These are phyloP conservation scores for Citeromyces hawaiiensis DNA, from an alignment of 1,139 yeast genomes.

Conservation along the genomic window DNA sequence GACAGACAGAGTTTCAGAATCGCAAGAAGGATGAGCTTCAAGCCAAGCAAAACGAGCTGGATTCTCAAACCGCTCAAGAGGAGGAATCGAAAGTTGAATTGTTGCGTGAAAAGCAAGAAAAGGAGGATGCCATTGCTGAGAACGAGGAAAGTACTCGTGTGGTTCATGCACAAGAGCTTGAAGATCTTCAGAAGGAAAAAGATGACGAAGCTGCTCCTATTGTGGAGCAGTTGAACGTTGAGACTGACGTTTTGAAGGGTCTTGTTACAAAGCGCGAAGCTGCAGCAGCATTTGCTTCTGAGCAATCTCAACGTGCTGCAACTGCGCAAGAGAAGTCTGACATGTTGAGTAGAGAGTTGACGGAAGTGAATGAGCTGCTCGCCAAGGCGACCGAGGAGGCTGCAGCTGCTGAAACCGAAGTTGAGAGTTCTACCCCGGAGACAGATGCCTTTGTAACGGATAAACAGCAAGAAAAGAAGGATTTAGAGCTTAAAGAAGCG, in stretches of 20 bases:
- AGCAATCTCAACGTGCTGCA: slow-evolving; percentile 13
- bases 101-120: slow-evolving; percentile 20
- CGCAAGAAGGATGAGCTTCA: slow-evolving; percentile 18
- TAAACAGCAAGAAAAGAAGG: slow-evolving; percentile 17
- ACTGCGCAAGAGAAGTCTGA: slow-evolving; percentile 11
- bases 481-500: slow-evolving; percentile 24
- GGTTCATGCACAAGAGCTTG: slow-evolving; percentile 19
- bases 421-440: slow-evolving; percentile 13
- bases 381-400: slow-evolving; percentile 10
- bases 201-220: slow-evolving; percentile 17
- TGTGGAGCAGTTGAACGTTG: slow-evolving; percentile 14
- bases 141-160: slow-evolving; percentile 18
- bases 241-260: slow-evolving; percentile 13
- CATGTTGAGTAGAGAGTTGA: slow-evolving; percentile 10
- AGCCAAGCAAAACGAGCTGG: slow-evolving; percentile 18
- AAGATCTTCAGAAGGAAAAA: slow-evolving; percentile 17
- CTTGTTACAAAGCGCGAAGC: slow-evolving; percentile 14
- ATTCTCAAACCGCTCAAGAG: slow-evolving; percentile 16
- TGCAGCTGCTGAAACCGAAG: slow-evolving; percentile 10
- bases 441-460: slow-evolving; percentile 17
- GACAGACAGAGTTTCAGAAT: slow-evolving; percentile 16
- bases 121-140: slow-evolving; percentile 15
- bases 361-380: slow-evolving; percentile 11
- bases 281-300: slow-evolving; percentile 12
- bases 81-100: slow-evolving; percentile 16